A percentile compares a stretch with the other conserved stretches of the same genome.
These are phyloP conservation scores for Endogone sp. DNA, from an alignment of 192 early-diverging fungal genomes.

Conservation along the genomic window DNA sequence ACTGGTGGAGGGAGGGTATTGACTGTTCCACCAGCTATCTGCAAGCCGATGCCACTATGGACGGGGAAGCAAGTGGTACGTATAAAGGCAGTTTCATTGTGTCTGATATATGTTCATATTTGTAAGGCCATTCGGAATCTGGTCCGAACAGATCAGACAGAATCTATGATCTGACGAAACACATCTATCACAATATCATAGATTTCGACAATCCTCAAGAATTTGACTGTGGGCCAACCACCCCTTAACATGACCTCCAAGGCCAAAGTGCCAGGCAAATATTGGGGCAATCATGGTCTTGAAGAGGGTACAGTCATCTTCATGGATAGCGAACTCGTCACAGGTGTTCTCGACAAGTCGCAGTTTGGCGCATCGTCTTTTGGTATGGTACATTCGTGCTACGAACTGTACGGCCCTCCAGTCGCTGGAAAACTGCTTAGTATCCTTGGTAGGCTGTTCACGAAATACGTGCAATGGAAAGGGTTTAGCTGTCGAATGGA, in stretches of 20 bases:
- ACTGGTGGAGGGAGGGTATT: slow-evolving; percentile 74
- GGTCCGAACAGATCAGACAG: no score
- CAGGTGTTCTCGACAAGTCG: slow-evolving; percentile 94
- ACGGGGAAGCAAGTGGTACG: slow-evolving; percentile 94
- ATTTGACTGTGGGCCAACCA: slow-evolving; percentile 73
- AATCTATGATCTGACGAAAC: not conserved
- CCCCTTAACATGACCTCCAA: slow-evolving; percentile 88
- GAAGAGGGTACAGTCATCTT: slow-evolving; percentile 87
- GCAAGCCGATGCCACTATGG: slow-evolving; percentile 87
- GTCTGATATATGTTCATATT: no score
- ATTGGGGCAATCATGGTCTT: slow-evolving; percentile 74
- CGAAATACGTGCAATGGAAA: slow-evolving; percentile 79
- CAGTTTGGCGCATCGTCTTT: slow-evolving; percentile 92
- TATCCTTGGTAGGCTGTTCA: slow-evolving; percentile 88
- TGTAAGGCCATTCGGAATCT: no score
- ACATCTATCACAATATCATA: slow-evolving; percentile 13
- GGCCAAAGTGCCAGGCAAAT: slow-evolving; percentile 78
- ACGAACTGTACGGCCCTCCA: slow-evolving; percentile 89
- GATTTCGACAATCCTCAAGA: slow-evolving; percentile 88
- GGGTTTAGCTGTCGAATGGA: slow-evolving; percentile 99
- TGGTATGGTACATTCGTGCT: slow-evolving; percentile 94
- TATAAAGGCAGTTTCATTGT: not conserved
- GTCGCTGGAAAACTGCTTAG: slow-evolving; percentile 90
- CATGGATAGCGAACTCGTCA: slow-evolving; percentile 84
- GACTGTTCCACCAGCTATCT: slow-evolving; percentile 82